Evolutionary conservation across 1,284 basidiomycete genomes (phyloP).

Genomic region (Sporisorium scitamineum): DNA sequence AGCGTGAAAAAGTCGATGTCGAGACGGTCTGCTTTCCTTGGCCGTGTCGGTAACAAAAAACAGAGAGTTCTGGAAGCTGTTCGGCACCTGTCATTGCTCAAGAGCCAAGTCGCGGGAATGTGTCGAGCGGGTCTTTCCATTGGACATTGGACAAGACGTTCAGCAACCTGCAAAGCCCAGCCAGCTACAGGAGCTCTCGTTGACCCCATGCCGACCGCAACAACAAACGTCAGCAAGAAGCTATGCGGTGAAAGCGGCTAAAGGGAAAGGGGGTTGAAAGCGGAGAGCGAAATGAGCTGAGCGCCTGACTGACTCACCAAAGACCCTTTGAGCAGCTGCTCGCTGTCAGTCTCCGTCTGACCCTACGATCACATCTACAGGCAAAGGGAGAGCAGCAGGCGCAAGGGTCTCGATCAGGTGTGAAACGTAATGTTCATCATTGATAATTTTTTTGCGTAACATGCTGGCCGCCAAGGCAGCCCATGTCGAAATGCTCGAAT

Average conservation of each 20-base stretch:
- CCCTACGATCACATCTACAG: background rate
- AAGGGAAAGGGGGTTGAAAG: background rate
- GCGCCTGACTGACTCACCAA: background rate
- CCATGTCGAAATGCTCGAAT: background rate
- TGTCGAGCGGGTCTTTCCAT: no score
- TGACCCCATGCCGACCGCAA: no score
- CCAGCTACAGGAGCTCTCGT: no score
- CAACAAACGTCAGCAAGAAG: no score
- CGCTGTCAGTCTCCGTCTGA: background rate
- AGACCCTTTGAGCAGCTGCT: slow-evolving; percentile 2
- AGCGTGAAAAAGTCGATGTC: no score
- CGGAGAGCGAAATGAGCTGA: background rate
- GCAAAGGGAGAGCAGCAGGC: background rate
- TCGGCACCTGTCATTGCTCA: no score
- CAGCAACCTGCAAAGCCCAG: no score
- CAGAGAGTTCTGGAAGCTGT: no score
- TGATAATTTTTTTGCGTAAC: background rate
- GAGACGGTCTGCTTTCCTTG: no score
- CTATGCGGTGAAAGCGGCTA: background rate
- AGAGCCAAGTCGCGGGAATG: no score
- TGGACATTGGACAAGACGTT: no score
- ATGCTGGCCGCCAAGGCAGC: background rate
- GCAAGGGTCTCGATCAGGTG: background rate
- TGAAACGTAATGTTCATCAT: background rate
- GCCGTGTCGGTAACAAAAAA: no score